A percentile compares a stretch with the other conserved stretches of the same genome.
phyloP scores from a whole-genome alignment of 139 green algal genomes.

The Chlamydomonas sp. region DNA sequence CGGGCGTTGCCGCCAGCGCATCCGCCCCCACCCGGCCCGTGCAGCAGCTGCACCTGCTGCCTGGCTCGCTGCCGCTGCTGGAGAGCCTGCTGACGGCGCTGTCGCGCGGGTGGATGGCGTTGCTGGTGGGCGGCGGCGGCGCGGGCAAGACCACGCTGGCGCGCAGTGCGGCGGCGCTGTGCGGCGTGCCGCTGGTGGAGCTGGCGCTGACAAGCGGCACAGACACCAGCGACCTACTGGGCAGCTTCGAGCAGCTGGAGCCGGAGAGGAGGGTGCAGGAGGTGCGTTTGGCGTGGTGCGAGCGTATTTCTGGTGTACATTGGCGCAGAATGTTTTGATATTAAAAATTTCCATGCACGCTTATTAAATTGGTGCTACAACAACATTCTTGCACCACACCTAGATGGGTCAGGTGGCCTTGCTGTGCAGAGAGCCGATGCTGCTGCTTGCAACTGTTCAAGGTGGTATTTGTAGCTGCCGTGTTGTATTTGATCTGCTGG shows the following conservation, averaged over 20 bases:
- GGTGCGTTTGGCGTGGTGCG: neutral
- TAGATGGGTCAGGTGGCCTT: too few relatives aligned
- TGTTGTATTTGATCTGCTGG: too few relatives aligned
- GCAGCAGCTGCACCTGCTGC: constrained; percentile 59
- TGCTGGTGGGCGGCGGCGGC: constrained; percentile 74
- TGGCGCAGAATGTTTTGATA: too few relatives aligned
- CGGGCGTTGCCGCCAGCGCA: neutral
- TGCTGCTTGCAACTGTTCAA: too few relatives aligned
- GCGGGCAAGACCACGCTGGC: constrained; percentile 79
- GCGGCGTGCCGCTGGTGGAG: constrained; percentile 78
- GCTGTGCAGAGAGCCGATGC: too few relatives aligned
- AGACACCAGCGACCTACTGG: constrained; percentile 97
- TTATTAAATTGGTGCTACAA: neutral
- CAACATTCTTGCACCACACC: neutral
- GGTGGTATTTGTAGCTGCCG: too few relatives aligned
- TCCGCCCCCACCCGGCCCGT: neutral
- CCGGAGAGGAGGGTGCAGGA: constrained; percentile 58
- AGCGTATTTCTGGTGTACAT: too few relatives aligned
- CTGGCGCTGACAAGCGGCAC: constrained; percentile 85
- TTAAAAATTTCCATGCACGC: neutral
- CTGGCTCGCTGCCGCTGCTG: constrained; percentile 69
- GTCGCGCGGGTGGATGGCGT: constrained; percentile 74
- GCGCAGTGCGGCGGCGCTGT: constrained; percentile 64
- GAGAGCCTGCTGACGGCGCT: constrained; percentile 69
- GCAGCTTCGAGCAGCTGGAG: constrained; percentile 96